A percentile compares a stretch with the other conserved stretches of the same genome.
Evolutionary conservation across 2,329 filamentous ascomycete genomes (phyloP).

Genomic region (Orbilia ellipsospora): DNA sequence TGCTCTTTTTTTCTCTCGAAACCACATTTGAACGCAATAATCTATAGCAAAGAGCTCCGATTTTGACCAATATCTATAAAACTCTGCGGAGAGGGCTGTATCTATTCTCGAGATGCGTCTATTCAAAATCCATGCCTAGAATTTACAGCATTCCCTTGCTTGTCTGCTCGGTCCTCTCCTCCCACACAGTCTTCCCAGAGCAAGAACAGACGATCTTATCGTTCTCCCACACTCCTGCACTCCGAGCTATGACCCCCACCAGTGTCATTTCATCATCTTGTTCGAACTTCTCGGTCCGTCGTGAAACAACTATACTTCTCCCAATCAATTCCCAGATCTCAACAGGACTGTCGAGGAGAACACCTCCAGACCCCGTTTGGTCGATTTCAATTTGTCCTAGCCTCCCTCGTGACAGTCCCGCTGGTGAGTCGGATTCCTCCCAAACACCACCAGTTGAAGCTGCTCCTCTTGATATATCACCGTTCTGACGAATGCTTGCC

Average conservation of each 20-base stretch:
- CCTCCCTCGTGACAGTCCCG: conserved; percentile 71
- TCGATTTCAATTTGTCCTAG: conserved; percentile 82
- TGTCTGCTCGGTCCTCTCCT: conserved; percentile 91
- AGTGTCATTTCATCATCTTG: conserved; percentile 73
- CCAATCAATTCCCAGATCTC: conserved; percentile 97
- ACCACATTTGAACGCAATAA: no score
- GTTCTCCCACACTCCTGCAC: conserved; percentile 98
- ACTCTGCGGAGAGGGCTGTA: no score
- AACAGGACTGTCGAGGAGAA: conserved; percentile 83
- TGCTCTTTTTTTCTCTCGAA: no score
- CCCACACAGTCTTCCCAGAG: conserved; percentile 97
- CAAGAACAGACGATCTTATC: conserved; percentile 98
- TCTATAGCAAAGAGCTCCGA: no score
- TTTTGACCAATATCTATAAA: no score
- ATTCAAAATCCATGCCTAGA: neutral
- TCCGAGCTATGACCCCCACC: conserved; percentile 92
- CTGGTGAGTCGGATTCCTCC: conserved; percentile 68
- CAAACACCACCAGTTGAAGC: conserved; percentile 85
- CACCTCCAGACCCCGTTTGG: conserved; percentile 77
- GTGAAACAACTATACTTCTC: conserved; percentile 86
- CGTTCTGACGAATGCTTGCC: conserved; percentile 84
- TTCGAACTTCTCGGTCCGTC: conserved; percentile 69
- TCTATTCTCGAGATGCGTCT: neutral
- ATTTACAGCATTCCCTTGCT: conserved; percentile 86
- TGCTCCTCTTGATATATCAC: conserved; percentile 87